Percentiles rank a stretch among this genome's conserved stretches.
Evolutionary conservation across 176 grass and related monocot genomes (phyloP).

Genomic region (Puya raimondii): DNA sequence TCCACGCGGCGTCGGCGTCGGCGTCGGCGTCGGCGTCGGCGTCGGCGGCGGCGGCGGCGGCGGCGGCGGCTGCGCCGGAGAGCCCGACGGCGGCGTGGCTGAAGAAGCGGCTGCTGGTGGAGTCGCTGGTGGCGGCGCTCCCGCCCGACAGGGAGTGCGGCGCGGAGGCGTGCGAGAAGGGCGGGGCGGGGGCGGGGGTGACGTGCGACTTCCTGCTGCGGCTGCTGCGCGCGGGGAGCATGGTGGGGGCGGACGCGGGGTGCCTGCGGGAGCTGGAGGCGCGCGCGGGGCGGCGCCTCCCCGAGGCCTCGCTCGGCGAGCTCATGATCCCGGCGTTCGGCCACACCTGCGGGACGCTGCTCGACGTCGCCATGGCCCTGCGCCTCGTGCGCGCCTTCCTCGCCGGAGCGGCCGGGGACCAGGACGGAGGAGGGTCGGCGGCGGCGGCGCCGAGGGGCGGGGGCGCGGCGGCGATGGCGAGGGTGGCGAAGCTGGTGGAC

Average conservation of each 20-base stretch:
- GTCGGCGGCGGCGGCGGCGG: neutral
- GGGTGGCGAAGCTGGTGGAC: constrained; percentile 76
- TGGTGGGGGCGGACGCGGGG: constrained; percentile 61
- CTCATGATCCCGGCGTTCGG: constrained; percentile 84
- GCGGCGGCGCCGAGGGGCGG: constrained; percentile 16
- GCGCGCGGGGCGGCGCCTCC: constrained; percentile 58
- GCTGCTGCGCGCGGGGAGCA: constrained; percentile 66
- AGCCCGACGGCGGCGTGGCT: constrained; percentile 86
- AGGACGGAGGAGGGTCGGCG: neutral
- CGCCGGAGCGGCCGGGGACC: neutral
- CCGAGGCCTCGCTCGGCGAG: constrained; percentile 67
- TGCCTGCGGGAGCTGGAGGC: constrained; percentile 65
- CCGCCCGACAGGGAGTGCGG: constrained; percentile 33
- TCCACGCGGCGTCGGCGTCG: constrained; percentile 9
- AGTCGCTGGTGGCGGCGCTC: constrained; percentile 74
- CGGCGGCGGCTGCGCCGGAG: constrained; percentile 24
- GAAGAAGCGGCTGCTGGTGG: constrained; percentile 69
- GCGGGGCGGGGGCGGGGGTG: constrained; percentile 27
- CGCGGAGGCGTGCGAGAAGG: neutral
- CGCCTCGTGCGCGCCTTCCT: constrained; percentile 53
- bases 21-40: neutral
- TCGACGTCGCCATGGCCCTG: constrained; percentile 73
- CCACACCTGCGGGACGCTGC: constrained; percentile 55
- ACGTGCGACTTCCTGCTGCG: constrained; percentile 77
- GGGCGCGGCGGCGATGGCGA: constrained; percentile 36